phyloP scores from a whole-genome alignment of 2,329 filamentous ascomycete genomes.

The Lecanicillium sp. region DNA sequence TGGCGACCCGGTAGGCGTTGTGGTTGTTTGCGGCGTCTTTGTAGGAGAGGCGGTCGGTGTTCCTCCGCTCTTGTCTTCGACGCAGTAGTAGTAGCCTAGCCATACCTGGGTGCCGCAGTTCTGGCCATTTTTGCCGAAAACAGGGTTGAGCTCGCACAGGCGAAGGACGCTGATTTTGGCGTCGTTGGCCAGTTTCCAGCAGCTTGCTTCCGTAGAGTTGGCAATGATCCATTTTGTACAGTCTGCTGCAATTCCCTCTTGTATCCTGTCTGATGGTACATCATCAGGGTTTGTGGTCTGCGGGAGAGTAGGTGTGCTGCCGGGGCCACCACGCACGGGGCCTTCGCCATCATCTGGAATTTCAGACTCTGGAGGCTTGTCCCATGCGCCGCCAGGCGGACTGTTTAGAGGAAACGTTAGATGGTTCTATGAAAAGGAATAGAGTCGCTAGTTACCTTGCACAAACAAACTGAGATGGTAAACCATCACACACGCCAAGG shows the following conservation, averaged over 20 bases:
- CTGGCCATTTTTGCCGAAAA: slow-evolving; percentile 13
- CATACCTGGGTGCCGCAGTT: slow-evolving; percentile 17
- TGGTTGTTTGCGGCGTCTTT: background rate
- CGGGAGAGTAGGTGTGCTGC: slow-evolving; percentile 7
- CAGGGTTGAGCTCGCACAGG: slow-evolving; percentile 12
- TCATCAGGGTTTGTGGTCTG: too few species aligned
- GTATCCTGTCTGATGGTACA: slow-evolving; percentile 3
- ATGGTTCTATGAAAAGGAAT: too few species aligned
- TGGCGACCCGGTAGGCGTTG: background rate
- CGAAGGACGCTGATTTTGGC: slow-evolving; percentile 7
- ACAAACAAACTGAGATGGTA: slow-evolving; percentile 7
- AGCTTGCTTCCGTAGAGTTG: slow-evolving; percentile 1
- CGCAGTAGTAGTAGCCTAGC: slow-evolving; percentile 18
- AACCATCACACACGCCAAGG: slow-evolving; percentile 8
- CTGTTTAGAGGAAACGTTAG: too few species aligned
- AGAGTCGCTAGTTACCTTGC: too few species aligned
- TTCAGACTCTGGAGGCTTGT: slow-evolving; percentile 3
- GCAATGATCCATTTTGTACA: slow-evolving; percentile 7
- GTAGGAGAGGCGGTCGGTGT: too few species aligned
- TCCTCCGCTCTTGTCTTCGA: background rate
- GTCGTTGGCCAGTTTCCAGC: slow-evolving; percentile 7
- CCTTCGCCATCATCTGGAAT: slow-evolving; percentile 7
- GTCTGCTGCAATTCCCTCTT: slow-evolving; percentile 6
- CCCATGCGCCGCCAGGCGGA: too few species aligned
- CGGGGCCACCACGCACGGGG: slow-evolving; percentile 9